Evolutionary conservation across 371 early-diverging fungal species (phyloP).

Genomic region (Mortierella polycephala): DNA sequence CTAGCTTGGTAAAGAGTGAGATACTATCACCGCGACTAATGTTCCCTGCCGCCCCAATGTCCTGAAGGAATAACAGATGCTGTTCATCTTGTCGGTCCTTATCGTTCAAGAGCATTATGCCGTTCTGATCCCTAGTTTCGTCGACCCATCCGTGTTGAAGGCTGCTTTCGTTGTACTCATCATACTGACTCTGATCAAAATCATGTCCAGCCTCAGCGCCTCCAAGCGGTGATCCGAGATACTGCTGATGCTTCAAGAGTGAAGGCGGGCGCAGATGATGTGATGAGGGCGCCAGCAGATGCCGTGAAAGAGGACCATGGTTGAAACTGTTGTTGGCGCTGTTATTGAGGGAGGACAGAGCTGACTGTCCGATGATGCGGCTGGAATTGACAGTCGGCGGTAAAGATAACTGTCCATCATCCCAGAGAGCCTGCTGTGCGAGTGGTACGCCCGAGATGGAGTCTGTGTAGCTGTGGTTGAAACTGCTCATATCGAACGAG

Average conservation of each 20-base stretch:
- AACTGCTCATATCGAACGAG: constrained; percentile 43
- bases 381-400: constrained; percentile 28
- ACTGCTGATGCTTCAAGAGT: constrained; percentile 18
- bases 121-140: constrained; percentile 40
- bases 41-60: constrained; percentile 37
- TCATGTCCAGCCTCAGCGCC: constrained; percentile 9
- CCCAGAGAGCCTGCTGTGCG: constrained; percentile 50
- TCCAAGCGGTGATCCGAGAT: constrained; percentile 32
- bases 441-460: constrained; percentile 47
- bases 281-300: constrained; percentile 15
- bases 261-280: constrained; percentile 20
- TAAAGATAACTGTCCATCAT: constrained; percentile 43
- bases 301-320: constrained; percentile 15
- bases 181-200: constrained; percentile 11
- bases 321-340: constrained; percentile 51
- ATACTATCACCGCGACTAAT: constrained; percentile 45
- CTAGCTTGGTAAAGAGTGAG: constrained; percentile 43
- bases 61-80: constrained; percentile 39
- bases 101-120: constrained; percentile 38
- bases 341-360: constrained; percentile 38
- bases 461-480: constrained; percentile 47
- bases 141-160: constrained; percentile 38
- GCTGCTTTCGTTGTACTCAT: constrained; percentile 36
- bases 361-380: constrained; percentile 16
- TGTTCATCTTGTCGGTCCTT: constrained; percentile 42